phyloP scores from a whole-genome alignment of 176 grass and related monocot genomes.

The Bonia amplexicaulis region DNA sequence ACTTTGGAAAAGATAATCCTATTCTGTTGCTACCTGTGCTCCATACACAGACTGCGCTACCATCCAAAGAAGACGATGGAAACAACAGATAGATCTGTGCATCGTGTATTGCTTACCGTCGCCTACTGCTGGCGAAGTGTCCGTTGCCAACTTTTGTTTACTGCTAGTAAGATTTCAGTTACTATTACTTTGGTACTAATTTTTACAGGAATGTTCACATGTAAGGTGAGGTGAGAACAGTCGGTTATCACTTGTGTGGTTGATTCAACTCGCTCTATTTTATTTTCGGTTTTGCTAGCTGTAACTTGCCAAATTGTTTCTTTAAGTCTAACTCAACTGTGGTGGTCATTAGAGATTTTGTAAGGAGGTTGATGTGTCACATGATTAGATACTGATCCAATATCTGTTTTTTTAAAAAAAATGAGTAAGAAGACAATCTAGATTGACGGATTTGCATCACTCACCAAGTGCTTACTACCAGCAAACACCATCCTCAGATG shows the following conservation, averaged over 20 bases:
- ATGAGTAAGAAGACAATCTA: not conserved
- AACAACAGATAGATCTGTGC: constrained; percentile 10
- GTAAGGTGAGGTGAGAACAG: no score
- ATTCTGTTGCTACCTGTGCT: not conserved
- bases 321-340: not conserved
- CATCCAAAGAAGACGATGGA: not conserved
- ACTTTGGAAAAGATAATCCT: not conserved
- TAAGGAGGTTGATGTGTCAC: not conserved
- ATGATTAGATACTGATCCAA: not conserved
- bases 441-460: not conserved
- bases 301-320: not conserved
- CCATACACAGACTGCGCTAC: not conserved
- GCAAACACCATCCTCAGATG: not conserved
- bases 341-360: not conserved
- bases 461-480: not conserved
- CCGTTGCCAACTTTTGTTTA: not conserved
- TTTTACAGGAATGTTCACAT: not conserved
- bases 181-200: not conserved
- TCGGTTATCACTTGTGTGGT: not conserved
- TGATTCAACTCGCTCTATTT: not conserved
- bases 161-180: not conserved
- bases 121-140: not conserved
- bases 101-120: not conserved
- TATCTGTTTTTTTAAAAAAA: not conserved
- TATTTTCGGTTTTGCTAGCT: not conserved